phyloP scores from a whole-genome alignment of 179 eudicot genomes.

The Beta macrorhiza region DNA sequence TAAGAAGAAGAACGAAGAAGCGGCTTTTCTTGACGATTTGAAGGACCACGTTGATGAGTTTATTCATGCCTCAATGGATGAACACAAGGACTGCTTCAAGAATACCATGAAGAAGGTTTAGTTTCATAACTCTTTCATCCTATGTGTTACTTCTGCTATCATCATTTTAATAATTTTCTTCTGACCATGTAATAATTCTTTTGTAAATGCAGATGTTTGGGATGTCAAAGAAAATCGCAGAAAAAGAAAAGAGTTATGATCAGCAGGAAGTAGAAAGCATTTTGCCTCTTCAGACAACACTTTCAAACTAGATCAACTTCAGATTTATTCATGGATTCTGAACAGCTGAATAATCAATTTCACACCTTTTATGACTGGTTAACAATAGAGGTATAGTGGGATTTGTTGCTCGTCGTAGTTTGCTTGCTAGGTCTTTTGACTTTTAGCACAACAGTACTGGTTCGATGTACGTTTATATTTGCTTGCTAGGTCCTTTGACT shows the following conservation, averaged over 20 bases:
- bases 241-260: slow-evolving; percentile 25
- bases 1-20: slow-evolving; percentile 35
- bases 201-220: slow-evolving; percentile 31
- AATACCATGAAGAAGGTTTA: slow-evolving; percentile 39
- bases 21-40: slow-evolving; percentile 38
- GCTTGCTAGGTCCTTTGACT: neutral
- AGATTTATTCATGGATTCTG: neutral
- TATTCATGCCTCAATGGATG: slow-evolving; percentile 43
- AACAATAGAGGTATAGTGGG: neutral
- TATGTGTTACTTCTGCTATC: neutral
- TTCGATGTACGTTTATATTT: neutral
- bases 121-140: neutral
- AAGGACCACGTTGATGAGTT: slow-evolving; percentile 46
- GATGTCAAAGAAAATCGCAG: slow-evolving; percentile 31
- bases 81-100: slow-evolving; percentile 44
- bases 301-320: slow-evolving; percentile 27
- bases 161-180: neutral
- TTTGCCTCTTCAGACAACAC: slow-evolving; percentile 34
- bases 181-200: neutral
- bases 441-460: neutral
- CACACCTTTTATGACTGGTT: neutral
- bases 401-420: neutral
- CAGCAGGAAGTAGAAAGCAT: slow-evolving; percentile 35
- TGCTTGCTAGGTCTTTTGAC: neutral
- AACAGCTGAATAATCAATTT: neutral